phyloP scores from a whole-genome alignment of 2,329 filamentous ascomycete species.

The Triangularia verruculosa region DNA sequence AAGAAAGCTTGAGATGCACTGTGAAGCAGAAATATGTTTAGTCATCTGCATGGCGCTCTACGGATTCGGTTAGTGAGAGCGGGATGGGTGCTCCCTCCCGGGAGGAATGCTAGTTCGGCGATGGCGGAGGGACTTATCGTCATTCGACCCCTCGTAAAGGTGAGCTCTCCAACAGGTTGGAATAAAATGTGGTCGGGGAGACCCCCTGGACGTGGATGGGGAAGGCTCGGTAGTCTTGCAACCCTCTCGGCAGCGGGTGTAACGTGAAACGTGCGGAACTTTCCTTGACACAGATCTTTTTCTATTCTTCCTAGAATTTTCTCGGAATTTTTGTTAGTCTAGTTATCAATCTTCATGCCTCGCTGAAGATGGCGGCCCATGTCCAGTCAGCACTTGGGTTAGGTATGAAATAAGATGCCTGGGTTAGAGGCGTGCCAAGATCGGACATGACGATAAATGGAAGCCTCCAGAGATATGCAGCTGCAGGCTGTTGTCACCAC shows the following conservation, averaged over 20 bases:
- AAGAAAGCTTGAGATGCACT: not conserved
- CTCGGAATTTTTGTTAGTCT: not conserved
- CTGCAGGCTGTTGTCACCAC: slow-evolving; percentile 6
- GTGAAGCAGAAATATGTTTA: not conserved
- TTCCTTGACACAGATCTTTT: not conserved
- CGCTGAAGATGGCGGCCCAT: not conserved
- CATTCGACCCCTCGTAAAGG: not conserved
- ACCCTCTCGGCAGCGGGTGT: not conserved
- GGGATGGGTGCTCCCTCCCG: not conserved
- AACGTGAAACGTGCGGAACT: not conserved
- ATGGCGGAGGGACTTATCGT: not conserved
- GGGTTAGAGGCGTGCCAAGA: not conserved
- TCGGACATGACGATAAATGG: not conserved
- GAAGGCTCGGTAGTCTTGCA: not conserved
- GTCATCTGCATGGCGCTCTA: not conserved
- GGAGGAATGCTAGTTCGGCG: not conserved
- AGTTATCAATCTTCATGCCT: not conserved
- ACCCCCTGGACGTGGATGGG: not conserved
- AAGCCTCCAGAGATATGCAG: not conserved
- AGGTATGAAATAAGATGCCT: not conserved
- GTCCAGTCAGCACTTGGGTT: not conserved
- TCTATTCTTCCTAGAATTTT: not conserved
- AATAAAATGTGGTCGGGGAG: not conserved
- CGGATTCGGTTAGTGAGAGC: not conserved
- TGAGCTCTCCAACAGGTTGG: not conserved